Percentiles rank a stretch among this genome's conserved stretches.
phyloP scores from a whole-genome alignment of 164 flowering plant genomes.

The Saururus chinensis region DNA sequence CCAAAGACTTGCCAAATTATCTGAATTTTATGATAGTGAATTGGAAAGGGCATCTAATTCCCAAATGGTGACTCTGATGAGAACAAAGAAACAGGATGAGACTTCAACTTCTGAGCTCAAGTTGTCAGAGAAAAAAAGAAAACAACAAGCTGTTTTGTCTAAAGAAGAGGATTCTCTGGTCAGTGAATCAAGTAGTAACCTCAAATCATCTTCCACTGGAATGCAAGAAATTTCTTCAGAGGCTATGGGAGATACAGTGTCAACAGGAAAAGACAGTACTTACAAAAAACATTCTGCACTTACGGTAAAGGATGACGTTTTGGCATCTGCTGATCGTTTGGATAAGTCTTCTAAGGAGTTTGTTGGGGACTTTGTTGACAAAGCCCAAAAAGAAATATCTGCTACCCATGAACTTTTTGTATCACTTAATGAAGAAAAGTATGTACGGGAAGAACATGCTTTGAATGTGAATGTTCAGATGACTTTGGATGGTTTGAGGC shows the following conservation, averaged over 20 bases:
- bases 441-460: neutral
- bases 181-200: conserved; percentile 15
- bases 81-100: neutral
- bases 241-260: conserved; percentile 18
- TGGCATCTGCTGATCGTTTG: conserved; percentile 47
- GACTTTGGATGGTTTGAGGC: conserved; percentile 24
- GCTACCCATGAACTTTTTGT: neutral
- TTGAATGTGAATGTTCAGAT: neutral
- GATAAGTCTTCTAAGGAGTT: conserved; percentile 43
- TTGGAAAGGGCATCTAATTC: conserved; percentile 18
- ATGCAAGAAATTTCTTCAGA: conserved; percentile 16
- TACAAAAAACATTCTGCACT: conserved; percentile 11
- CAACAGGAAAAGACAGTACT: conserved; percentile 14
- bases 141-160: conserved; percentile 8
- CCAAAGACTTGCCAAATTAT: conserved; percentile 12
- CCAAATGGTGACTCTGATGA: conserved; percentile 12
- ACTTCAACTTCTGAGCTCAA: conserved; percentile 2
- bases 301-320: conserved; percentile 29
- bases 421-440: conserved; percentile 13
- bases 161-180: neutral
- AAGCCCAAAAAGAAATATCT: conserved; percentile 35
- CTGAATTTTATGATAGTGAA: conserved; percentile 19
- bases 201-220: conserved; percentile 9
- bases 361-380: conserved; percentile 58
- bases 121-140: conserved; percentile 14